Evolutionary conservation across 352 stramenopile genomes (phyloP), one percentile per base, ranked within the genome.

Genomic region (Phytophthora kernoviae): DNA sequence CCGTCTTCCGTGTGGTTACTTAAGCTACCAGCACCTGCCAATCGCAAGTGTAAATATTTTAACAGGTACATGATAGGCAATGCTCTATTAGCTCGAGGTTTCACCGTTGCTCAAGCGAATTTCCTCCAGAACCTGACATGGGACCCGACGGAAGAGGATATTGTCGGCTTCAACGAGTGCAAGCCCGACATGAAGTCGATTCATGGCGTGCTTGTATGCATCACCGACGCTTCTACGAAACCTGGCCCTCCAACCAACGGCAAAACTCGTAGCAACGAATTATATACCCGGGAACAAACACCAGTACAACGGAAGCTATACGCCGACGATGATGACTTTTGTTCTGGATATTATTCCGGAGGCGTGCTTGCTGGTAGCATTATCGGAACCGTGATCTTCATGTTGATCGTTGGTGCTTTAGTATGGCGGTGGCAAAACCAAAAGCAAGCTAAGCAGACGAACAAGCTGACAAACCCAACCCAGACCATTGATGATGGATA

Each of bases 121-220:
- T 59, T 60, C 12, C 58, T 65, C 21, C 49, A 21, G 15, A 50
- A 41, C 0, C 5, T 59, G 26, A 12, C 41, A 15, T 65, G 49
- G 58, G 58, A 65, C 30, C 36, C 60, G 5, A 50, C 36, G 26
- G 50, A 65, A 15, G 42, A 55, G 41, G 43, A 55, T 39, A 60
- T 65, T 34, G 34, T 20, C 12, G 24, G 2, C 6, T 37, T 59
- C 15, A 30, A 15, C 7, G 10, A 8, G 1, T 60, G 50, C 18
- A 14, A 22, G 2, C 47, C 40, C 17, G 40, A 18, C 4, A 18
- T 53, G 22, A 12, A 61, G 18, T 12, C 32, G 41, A 60, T 66
- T 32, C 49, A 61, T 32, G 50, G 36, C 2, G 21, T 66, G 4
- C 33, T 4, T 9, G 24, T 66, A 9, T 66, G 58, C 30, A 48